A percentile compares a stretch with the other conserved stretches of the same genome.
Conservation (phyloP, 495 filamentous ascomycete species). For the Chaetomium cochliodes region DNA sequence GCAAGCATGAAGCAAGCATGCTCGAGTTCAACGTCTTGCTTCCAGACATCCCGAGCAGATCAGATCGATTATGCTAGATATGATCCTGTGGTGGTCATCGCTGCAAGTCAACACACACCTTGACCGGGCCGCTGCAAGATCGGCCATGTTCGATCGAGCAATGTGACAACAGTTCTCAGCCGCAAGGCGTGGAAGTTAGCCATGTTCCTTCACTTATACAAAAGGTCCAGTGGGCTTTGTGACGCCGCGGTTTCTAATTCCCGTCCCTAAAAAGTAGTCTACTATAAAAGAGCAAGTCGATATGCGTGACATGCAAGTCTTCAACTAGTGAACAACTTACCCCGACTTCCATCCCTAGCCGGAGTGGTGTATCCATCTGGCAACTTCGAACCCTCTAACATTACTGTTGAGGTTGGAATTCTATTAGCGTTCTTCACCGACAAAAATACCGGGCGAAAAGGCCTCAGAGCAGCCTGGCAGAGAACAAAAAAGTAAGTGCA, state of each 20-base stretch:
- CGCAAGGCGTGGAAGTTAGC: neutral
- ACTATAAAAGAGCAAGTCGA: neutral
- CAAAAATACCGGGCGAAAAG: neutral
- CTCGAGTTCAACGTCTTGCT: neutral
- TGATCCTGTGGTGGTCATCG: neutral
- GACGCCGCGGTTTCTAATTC: neutral
- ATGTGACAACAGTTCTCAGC: neutral
- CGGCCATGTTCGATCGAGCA: conserved; percentile 4
- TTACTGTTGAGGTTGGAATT: too few species aligned
- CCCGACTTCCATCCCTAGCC: too few species aligned
- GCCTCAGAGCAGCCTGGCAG: neutral
- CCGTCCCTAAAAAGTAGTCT: neutral
- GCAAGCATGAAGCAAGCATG: neutral
- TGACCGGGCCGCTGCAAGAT: conserved; percentile 25
- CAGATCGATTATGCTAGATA: neutral
- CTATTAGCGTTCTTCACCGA: neutral
- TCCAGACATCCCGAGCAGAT: neutral
- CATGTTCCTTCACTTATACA: neutral
- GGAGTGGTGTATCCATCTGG: too few species aligned
- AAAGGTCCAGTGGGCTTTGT: neutral
- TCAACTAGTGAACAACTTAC: too few species aligned
- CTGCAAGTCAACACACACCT: conserved; percentile 5
- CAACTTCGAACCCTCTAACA: too few species aligned
- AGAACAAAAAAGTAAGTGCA: neutral
- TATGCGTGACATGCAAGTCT: neutral